phyloP scores from a whole-genome alignment of 1,284 basidiomycete genomes.

The Tremellales sp. region DNA sequence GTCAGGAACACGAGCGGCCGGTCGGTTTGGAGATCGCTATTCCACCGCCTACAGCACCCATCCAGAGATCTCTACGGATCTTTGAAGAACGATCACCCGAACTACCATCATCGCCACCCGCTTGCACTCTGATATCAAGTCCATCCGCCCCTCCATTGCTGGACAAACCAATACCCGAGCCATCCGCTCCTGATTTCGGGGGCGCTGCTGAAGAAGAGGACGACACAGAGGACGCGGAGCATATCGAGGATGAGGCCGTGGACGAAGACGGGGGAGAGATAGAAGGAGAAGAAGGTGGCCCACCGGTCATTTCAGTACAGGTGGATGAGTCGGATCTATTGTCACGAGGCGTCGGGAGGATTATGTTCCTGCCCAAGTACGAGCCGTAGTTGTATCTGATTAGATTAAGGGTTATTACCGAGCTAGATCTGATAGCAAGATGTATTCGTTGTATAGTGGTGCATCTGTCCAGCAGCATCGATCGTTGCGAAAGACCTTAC shows the following conservation, averaged over 20 bases:
- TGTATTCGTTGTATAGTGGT: background rate
- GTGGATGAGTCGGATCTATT: slow-evolving; percentile 1
- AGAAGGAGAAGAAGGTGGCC: slow-evolving; percentile 7
- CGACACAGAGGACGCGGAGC: slow-evolving; percentile 13
- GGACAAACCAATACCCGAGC: background rate
- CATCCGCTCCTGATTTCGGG: background rate
- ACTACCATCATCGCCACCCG: background rate
- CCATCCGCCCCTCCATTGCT: background rate
- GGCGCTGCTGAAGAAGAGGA: slow-evolving; percentile 14
- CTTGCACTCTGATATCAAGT: background rate
- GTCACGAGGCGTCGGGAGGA: background rate
- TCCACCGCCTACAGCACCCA: background rate
- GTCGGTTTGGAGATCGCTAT: background rate
- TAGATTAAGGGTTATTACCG: background rate
- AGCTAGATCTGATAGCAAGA: slow-evolving; percentile 1
- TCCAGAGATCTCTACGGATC: background rate
- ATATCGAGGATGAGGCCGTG: slow-evolving; percentile 6
- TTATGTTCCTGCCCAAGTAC: too few species aligned
- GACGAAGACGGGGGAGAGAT: slow-evolving; percentile 5
- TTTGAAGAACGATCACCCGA: background rate
- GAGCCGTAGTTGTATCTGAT: too few species aligned
- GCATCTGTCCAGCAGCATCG: background rate
- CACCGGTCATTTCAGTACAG: background rate
- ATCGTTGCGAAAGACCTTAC: background rate
- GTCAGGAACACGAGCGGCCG: background rate